Conservation (phyloP, 164 flowering plant species). For the Cinnamomum chago region DNA sequence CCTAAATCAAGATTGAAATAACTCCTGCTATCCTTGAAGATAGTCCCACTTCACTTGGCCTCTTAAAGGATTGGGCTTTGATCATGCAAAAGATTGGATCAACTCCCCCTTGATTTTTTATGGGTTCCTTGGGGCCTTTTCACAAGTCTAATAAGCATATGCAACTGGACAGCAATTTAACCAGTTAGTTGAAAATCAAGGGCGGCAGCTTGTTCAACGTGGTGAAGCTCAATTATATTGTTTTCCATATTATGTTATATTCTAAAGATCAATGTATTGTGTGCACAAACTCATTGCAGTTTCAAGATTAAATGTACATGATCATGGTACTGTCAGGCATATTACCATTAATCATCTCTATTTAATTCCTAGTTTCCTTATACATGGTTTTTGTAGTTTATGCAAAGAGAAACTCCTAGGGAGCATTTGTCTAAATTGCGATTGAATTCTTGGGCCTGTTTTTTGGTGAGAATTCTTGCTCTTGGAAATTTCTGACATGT, state of each 20-base stretch:
- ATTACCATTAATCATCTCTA: too few species aligned
- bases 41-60: background rate
- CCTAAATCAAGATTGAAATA: too few species aligned
- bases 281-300: too few species aligned
- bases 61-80: constrained; percentile 24
- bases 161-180: background rate
- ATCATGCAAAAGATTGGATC: constrained; percentile 17
- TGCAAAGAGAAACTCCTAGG: too few species aligned
- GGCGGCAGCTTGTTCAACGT: background rate
- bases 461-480: too few species aligned
- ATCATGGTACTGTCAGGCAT: constrained; percentile 9
- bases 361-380: too few species aligned
- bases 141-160: background rate
- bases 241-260: too few species aligned
- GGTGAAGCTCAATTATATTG: background rate
- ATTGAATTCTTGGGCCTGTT: too few species aligned
- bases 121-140: constrained; percentile 1
- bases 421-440: too few species aligned
- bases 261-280: background rate
- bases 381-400: too few species aligned
- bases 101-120: constrained; percentile 27
- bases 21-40: background rate
- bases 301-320: too few species aligned
- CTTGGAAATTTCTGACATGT: too few species aligned
- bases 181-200: background rate